Evolutionary conservation across 495 filamentous ascomycete genomes (phyloP), one percentile per base, ranked within the genome.

Genomic region (Staphylotrichum longicolle): DNA sequence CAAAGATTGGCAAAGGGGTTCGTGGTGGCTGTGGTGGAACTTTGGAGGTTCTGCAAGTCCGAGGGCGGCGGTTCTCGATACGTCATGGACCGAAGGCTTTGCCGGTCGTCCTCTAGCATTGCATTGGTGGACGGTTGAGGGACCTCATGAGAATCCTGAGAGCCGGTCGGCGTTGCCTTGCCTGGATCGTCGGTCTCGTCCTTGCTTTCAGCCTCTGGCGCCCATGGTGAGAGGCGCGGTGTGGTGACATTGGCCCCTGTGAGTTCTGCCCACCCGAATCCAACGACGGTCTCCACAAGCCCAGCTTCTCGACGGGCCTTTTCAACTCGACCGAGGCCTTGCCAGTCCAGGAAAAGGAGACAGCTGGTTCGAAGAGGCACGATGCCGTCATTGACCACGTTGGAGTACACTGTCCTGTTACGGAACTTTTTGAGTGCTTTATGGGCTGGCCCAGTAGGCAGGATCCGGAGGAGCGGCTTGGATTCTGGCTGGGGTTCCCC

Each of bases 301-400:
- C 91, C 91, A 64, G 91, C 96, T 67, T 93, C 94, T 72, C 95
- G 80, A 46, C 95, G 82, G 8, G 94, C 93, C 72, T 98, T 98
- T 65, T 98, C 91, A 5, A 98, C 94, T 32, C 91, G 86, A 30
- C 88, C 93, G 7, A 98, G 79, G 0, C 94, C 94, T 73, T 90
- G 88, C 94, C 94, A 98, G 70, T 98, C 94, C 7, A 98, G 81
- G 66, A 98, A 98, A n/a, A 98, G 79, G 14, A 98, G 78, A 72
- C 93, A 98, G 54, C 95, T 97, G 11, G 94, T 98, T 10, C 95
- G 84, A 42, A 98, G 72, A 3, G 94, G 94, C 7, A 98, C 94
- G 69, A 98, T 97, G 3, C 94, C 94, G 75, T 98, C 94, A 74
- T 98, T 98, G 47, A 98, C 95, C 34, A 98, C 91, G 68, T 98